phyloP scores from a whole-genome alignment of 2,329 filamentous ascomycete species.

The Colletotrichum magnum region DNA sequence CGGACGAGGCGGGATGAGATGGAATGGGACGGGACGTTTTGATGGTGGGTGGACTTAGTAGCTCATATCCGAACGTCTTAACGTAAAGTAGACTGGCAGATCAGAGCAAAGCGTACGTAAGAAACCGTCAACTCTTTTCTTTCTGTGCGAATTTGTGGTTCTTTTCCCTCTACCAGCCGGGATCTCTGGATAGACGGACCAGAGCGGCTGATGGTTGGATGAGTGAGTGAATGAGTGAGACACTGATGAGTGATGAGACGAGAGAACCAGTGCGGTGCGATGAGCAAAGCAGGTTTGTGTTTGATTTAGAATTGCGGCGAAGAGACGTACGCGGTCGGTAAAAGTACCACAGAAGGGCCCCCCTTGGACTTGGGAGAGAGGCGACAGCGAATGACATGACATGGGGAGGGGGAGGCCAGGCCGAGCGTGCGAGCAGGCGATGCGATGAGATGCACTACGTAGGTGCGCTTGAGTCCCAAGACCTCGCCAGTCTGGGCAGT shows the following conservation, averaged over 20 bases:
- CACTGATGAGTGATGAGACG: neutral
- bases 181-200: neutral
- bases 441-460: slow-evolving; percentile 25
- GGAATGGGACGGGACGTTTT: slow-evolving; percentile 20
- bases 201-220: too few relatives aligned
- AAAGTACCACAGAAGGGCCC: neutral
- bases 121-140: neutral
- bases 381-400: slow-evolving; percentile 4
- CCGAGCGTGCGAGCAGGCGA: too few relatives aligned
- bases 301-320: neutral
- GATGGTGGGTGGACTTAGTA: slow-evolving; percentile 19
- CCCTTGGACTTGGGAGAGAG: neutral
- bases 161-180: neutral
- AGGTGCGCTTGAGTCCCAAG: slow-evolving; percentile 23
- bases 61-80: neutral
- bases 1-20: slow-evolving; percentile 35
- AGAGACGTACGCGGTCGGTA: slow-evolving; percentile 4
- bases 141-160: neutral
- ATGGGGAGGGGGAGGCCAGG: neutral
- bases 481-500: slow-evolving; percentile 21
- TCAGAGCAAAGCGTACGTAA: slow-evolving; percentile 3
- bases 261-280: neutral
- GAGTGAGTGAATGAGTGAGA: slow-evolving; percentile 2
- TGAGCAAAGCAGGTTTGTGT: slow-evolving; percentile 21
- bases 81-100: neutral